Percentiles rank a stretch among this genome's conserved stretches.
Conservation (phyloP, 768 basidiomycete genomes). For the Pisolithus marmoratus region DNA sequence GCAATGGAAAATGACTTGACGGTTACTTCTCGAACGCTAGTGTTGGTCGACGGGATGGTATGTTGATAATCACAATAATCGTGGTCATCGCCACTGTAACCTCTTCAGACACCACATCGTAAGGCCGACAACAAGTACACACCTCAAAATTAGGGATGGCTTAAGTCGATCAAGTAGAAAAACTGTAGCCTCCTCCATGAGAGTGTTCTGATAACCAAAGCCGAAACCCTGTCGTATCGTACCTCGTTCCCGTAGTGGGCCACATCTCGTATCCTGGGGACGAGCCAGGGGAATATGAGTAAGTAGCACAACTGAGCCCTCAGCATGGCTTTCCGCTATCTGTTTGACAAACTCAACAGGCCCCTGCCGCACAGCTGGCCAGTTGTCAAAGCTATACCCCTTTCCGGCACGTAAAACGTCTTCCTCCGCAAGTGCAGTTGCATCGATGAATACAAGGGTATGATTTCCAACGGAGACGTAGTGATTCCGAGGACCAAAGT, state of each 20-base stretch:
- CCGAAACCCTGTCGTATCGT: slow-evolving; percentile 70
- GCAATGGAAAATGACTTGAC: slow-evolving; percentile 89
- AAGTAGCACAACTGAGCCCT: slow-evolving; percentile 61
- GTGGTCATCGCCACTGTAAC: slow-evolving; percentile 82
- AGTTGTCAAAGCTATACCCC: slow-evolving; percentile 38
- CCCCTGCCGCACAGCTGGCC: slow-evolving; percentile 44
- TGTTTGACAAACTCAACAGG: slow-evolving; percentile 50
- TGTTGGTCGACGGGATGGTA: slow-evolving; percentile 18
- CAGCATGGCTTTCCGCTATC: slow-evolving; percentile 23
- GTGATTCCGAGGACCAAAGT: slow-evolving; percentile 74
- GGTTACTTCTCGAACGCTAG: slow-evolving; percentile 63
- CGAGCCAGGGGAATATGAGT: slow-evolving; percentile 88
- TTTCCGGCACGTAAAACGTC: slow-evolving; percentile 45
- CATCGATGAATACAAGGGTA: slow-evolving; percentile 66
- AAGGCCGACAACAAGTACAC: slow-evolving; percentile 9
- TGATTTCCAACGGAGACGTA: slow-evolving; percentile 64
- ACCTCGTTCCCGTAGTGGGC: slow-evolving; percentile 70
- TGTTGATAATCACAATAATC: slow-evolving; percentile 86
- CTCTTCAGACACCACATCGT: slow-evolving; percentile 3
- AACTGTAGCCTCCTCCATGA: slow-evolving; percentile 59
- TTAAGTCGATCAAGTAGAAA: slow-evolving; percentile 60
- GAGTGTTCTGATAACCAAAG: slow-evolving; percentile 78
- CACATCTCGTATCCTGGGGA: slow-evolving; percentile 63
- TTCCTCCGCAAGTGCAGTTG: slow-evolving; percentile 70
- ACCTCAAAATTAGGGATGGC: slow-evolving; percentile 77